Evolutionary conservation across 2,329 filamentous ascomycete genomes (phyloP).

Genomic region (Penicillium rolfsii): DNA sequence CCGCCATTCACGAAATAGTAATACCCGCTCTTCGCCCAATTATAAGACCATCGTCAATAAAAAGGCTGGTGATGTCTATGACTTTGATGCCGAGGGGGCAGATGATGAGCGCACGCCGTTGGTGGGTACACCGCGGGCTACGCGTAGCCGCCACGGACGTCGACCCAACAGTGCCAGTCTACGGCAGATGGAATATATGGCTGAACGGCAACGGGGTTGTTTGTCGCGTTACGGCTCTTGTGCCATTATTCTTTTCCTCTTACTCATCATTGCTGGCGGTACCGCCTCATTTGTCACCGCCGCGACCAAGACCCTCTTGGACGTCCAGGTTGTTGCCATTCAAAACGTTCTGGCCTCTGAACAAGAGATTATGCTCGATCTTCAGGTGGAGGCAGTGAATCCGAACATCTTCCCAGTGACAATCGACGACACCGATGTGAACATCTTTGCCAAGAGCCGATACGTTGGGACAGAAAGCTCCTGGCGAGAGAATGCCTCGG

Average conservation of each 20-base stretch:
- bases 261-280: slow-evolving; percentile 80
- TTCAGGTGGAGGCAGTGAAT: slow-evolving; percentile 85
- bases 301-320: slow-evolving; percentile 81
- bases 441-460: slow-evolving; percentile 92
- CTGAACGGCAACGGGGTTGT: slow-evolving; percentile 66
- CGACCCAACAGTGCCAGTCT: slow-evolving; percentile 60
- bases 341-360: slow-evolving; percentile 90
- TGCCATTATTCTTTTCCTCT: slow-evolving; percentile 77
- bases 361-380: slow-evolving; percentile 91
- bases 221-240: slow-evolving; percentile 82
- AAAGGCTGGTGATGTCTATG: slow-evolving; percentile 67
- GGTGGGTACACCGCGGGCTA: slow-evolving; percentile 64
- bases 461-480: slow-evolving; percentile 69
- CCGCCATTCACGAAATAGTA: slow-evolving; percentile 70
- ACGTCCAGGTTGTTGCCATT: slow-evolving; percentile 78
- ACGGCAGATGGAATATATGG: slow-evolving; percentile 74
- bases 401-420: slow-evolving; percentile 90
- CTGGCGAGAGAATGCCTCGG: slow-evolving; percentile 40
- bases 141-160: slow-evolving; percentile 60
- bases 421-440: slow-evolving; percentile 83
- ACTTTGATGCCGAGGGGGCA: slow-evolving; percentile 79
- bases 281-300: slow-evolving; percentile 88
- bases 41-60: slow-evolving; percentile 52
- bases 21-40: slow-evolving; percentile 63
- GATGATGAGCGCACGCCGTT: slow-evolving; percentile 89